phyloP scores from a whole-genome alignment of 192 early-diverging fungal genomes.

The Gigaspora rosea region DNA sequence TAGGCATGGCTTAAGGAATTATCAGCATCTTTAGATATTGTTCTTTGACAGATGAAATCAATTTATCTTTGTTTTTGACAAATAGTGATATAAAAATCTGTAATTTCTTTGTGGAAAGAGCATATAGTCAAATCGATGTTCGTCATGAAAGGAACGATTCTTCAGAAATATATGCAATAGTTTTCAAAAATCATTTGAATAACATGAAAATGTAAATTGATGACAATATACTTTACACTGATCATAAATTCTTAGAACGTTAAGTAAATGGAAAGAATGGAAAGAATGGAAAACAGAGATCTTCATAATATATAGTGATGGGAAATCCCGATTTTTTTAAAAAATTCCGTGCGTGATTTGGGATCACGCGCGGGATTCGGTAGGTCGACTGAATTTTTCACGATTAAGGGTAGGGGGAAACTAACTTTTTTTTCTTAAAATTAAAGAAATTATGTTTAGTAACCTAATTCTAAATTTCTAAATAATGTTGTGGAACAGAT shows the following conservation, averaged over 20 bases:
- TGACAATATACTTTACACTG: conserved; percentile 16
- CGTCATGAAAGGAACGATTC: conserved; percentile 13
- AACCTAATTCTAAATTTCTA: too few species aligned
- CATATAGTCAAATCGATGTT: conserved; percentile 11
- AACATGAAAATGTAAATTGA: conserved; percentile 45
- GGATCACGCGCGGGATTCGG: too few species aligned
- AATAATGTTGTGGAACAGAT: too few species aligned
- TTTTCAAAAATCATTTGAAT: conserved; percentile 33
- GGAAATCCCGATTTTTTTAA: too few species aligned
- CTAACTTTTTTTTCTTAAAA: too few species aligned
- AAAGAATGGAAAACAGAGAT: too few species aligned
- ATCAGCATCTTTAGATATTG: conserved; percentile 26
- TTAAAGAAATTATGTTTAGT: too few species aligned
- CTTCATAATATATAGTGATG: neutral
- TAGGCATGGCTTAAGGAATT: conserved; percentile 34
- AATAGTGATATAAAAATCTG: conserved; percentile 32
- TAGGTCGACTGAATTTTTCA: too few species aligned
- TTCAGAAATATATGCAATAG: conserved; percentile 38
- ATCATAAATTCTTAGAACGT: conserved; percentile 6
- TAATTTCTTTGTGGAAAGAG: conserved; percentile 46
- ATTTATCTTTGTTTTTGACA: conserved; percentile 36
- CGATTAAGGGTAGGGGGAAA: too few species aligned
- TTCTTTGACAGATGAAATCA: conserved; percentile 49
- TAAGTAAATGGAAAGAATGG: neutral
- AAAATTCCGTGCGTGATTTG: too few species aligned